phyloP scores from a whole-genome alignment of 345 rosid species.

The Aquilaria malaccensis region DNA sequence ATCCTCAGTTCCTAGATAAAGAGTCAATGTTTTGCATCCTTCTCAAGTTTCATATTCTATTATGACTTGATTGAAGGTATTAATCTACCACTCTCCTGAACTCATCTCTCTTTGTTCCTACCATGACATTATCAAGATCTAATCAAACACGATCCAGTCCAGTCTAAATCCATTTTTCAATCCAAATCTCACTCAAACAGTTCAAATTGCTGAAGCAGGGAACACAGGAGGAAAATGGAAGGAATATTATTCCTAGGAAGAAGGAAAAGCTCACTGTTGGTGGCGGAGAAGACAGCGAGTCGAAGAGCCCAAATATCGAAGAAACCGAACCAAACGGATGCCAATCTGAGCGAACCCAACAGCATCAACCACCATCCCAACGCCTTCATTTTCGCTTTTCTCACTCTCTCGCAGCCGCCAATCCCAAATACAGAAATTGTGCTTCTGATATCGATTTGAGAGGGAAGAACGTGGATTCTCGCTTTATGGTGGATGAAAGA shows the following conservation, averaged over 20 bases:
- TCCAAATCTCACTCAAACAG: not conserved
- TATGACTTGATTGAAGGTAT: not conserved
- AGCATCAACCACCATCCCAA: slow-evolving; percentile 92
- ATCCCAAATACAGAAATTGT: too few relatives aligned
- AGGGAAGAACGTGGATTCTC: too few relatives aligned
- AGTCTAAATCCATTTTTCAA: not conserved
- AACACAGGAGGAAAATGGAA: not conserved
- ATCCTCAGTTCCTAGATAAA: too few relatives aligned
- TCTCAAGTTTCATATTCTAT: slow-evolving; percentile 7
- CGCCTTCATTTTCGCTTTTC: slow-evolving; percentile 49
- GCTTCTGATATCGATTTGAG: too few relatives aligned
- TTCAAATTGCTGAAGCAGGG: not conserved
- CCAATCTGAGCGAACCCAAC: slow-evolving; percentile 76
- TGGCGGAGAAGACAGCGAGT: slow-evolving; percentile 79
- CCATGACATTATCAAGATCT: slow-evolving; percentile 9
- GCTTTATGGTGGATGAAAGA: too few relatives aligned
- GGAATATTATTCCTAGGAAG: slow-evolving; percentile 3
- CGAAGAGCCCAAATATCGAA: slow-evolving; percentile 88
- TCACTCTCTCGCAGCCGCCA: not conserved
- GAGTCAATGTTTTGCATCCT: not conserved
- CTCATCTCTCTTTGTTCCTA: slow-evolving; percentile 2
- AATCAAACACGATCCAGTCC: slow-evolving; percentile 5
- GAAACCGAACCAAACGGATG: slow-evolving; percentile 97
- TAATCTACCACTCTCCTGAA: slow-evolving; percentile 4
- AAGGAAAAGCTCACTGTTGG: slow-evolving; percentile 37